phyloP scores from a whole-genome alignment of 441 rosid genomes.

The Arabidopsis lyrata region DNA sequence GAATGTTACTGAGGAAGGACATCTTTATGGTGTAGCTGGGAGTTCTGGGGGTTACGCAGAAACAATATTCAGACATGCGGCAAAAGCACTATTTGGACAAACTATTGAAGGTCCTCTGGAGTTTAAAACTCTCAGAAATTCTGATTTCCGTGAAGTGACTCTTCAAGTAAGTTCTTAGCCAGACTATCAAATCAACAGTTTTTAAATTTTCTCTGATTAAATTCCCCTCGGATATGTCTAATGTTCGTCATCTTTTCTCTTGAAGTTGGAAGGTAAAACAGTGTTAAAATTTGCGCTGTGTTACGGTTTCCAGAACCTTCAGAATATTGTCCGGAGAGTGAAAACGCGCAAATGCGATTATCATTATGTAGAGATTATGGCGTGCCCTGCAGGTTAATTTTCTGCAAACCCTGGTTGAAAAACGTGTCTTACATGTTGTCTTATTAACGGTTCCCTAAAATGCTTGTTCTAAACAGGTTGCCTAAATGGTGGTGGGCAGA shows the following conservation, averaged over 20 bases:
- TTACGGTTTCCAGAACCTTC: conserved; percentile 94
- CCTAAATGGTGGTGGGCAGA: conserved; percentile 95
- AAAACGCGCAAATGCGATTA: conserved; percentile 81
- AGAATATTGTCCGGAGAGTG: conserved; percentile 84
- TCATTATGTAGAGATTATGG: conserved; percentile 97
- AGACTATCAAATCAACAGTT: neutral
- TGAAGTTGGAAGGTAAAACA: conserved; percentile 77
- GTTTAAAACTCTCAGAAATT: conserved; percentile 76
- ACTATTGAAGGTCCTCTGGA: conserved; percentile 71
- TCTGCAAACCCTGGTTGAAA: conserved; percentile 6
- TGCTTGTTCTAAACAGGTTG: conserved; percentile 61
- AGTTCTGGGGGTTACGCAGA: conserved; percentile 96
- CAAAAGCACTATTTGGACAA: conserved; percentile 70
- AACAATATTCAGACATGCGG: conserved; percentile 74
- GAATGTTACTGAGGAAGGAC: conserved; percentile 75
- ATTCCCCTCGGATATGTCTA: neutral
- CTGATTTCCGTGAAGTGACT: conserved; percentile 83
- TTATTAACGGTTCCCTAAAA: neutral
- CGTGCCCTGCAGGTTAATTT: conserved; percentile 87
- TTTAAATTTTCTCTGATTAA: neutral
- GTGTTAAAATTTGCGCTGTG: conserved; percentile 83
- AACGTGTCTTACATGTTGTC: neutral
- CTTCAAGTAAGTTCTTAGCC: conserved; percentile 66
- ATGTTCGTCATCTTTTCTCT: conserved; percentile 20
- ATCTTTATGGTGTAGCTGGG: conserved; percentile 87